Evolutionary conservation across 2,329 filamentous ascomycete genomes (phyloP).

Genomic region (Sporothrix pseudoabietina): DNA sequence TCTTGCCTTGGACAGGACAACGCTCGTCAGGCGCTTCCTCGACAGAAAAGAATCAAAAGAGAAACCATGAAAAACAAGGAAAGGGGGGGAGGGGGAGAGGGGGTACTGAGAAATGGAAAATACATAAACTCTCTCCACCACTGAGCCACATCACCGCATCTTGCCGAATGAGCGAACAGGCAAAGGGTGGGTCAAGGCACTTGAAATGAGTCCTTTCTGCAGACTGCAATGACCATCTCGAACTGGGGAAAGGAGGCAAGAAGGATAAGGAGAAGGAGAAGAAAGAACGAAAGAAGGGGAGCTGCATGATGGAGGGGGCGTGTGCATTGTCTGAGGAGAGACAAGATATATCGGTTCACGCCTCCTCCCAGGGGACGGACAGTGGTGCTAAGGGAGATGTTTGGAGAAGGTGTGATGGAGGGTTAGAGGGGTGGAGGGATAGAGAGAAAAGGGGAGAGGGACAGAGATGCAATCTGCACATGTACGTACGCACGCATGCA

Average conservation of each 20-base stretch:
- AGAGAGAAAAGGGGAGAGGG: background rate
- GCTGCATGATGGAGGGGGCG: conserved; percentile 9
- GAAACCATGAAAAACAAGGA: background rate
- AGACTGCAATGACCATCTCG: background rate
- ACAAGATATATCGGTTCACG: background rate
- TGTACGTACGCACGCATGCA: background rate
- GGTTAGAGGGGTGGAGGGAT: background rate
- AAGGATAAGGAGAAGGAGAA: background rate
- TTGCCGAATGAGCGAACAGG: background rate
- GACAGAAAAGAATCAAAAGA: background rate
- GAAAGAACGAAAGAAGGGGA: background rate
- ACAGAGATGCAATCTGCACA: background rate
- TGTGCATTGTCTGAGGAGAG: background rate
- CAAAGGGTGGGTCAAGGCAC: background rate
- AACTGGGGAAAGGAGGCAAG: background rate
- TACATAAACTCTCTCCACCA: background rate
- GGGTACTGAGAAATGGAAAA: background rate
- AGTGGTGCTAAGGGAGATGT: background rate
- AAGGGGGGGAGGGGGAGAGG: background rate
- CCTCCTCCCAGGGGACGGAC: background rate
- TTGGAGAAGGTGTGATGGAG: background rate
- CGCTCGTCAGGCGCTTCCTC: background rate
- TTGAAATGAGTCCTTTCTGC: background rate
- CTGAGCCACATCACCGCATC: background rate
- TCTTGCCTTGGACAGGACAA: background rate